Evolutionary conservation across 2,329 filamentous ascomycete genomes (phyloP).

Genomic region (Penicillium glabrum): DNA sequence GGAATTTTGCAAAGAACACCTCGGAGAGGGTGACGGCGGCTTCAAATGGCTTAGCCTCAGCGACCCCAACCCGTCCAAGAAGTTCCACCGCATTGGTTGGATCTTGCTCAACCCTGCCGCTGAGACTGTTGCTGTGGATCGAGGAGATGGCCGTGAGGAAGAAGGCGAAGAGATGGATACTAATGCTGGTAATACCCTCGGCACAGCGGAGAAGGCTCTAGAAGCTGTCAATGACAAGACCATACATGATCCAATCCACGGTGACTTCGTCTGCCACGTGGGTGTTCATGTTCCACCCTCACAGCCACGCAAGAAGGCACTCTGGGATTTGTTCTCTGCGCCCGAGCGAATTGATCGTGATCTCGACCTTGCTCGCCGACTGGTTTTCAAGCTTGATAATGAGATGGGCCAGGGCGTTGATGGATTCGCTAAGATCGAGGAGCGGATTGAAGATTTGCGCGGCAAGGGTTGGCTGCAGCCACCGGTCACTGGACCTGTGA

Average conservation of each 20-base stretch:
- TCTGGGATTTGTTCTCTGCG: conserved; percentile 95
- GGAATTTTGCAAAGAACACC: conserved; percentile 88
- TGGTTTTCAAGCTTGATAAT: conserved; percentile 80
- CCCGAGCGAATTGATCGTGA: conserved; percentile 93
- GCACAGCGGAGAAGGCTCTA: conserved; percentile 78
- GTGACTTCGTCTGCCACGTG: conserved; percentile 96
- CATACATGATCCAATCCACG: conserved; percentile 88
- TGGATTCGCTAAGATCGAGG: conserved; percentile 76
- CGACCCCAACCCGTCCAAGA: conserved; percentile 94
- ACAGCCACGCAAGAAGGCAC: conserved; percentile 85
- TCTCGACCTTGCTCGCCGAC: conserved; percentile 74
- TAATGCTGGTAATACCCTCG: conserved; percentile 33
- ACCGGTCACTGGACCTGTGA: conserved; percentile 43
- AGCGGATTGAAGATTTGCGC: conserved; percentile 78
- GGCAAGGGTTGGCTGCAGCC: conserved; percentile 76
- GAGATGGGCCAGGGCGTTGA: conserved; percentile 78
- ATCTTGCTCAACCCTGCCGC: conserved; percentile 86
- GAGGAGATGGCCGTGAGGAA: conserved; percentile 71
- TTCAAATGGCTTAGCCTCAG: conserved; percentile 96
- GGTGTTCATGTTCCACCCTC: conserved; percentile 89
- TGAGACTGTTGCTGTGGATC: conserved; percentile 64
- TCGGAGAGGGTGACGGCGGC: conserved; percentile 85
- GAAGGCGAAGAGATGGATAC: conserved; percentile 55
- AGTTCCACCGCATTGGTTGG: conserved; percentile 97
- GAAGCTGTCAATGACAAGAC: conserved; percentile 97